A percentile compares a stretch with the other conserved stretches of the same genome.
Conservation (phyloP, 306 rosid species). For the Purshia tridentata region DNA sequence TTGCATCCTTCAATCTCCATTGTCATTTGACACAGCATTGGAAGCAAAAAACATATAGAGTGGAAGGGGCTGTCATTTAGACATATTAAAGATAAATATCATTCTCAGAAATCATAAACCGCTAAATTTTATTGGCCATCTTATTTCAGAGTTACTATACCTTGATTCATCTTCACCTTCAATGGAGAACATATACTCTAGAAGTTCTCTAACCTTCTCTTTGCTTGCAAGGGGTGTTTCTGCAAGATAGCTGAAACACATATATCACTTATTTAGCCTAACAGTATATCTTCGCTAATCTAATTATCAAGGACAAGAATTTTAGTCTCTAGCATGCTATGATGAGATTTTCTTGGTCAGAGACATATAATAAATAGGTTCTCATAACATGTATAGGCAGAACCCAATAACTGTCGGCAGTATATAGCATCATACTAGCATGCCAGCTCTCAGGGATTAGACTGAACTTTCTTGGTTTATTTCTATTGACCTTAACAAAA, state of each 20-base stretch:
- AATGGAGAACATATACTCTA: constrained; percentile 70
- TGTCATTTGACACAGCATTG: constrained; percentile 77
- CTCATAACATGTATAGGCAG: background rate
- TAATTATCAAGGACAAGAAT: background rate
- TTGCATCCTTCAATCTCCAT: constrained; percentile 75
- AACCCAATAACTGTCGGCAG: background rate
- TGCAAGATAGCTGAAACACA: constrained; percentile 89
- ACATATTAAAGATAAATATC: constrained; percentile 28
- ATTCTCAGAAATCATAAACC: background rate
- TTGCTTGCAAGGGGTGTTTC: constrained; percentile 79
- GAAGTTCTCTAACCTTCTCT: constrained; percentile 70
- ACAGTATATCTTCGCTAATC: background rate
- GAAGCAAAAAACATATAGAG: constrained; percentile 81
- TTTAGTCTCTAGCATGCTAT: background rate
- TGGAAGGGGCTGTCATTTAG: constrained; percentile 71
- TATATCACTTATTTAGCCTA: background rate
- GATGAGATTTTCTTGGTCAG: background rate
- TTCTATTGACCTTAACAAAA: background rate
- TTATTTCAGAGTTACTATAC: constrained; percentile 40
- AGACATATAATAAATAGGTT: background rate
- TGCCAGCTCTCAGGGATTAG: background rate
- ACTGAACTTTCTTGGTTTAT: background rate
- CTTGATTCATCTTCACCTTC: constrained; percentile 90
- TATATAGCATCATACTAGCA: background rate
- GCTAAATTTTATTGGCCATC: constrained; percentile 7